phyloP scores from a whole-genome alignment of 352 stramenopile species.

The Phytophthora cajani region DNA sequence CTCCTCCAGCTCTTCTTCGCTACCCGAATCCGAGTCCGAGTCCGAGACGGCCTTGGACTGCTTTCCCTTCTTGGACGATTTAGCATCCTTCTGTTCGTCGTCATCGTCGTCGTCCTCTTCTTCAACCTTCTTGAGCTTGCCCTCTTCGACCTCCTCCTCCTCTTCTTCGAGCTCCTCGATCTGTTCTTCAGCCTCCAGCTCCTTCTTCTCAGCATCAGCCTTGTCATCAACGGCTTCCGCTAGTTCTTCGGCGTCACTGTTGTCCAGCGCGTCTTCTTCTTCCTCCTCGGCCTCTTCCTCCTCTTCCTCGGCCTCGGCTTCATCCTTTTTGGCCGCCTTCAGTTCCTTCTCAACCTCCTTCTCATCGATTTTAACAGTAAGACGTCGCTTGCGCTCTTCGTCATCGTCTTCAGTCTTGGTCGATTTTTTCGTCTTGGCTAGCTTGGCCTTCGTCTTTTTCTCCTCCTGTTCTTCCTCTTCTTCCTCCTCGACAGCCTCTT shows the following conservation, averaged over 20 bases:
- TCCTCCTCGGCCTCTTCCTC: conserved; percentile 36
- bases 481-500: conserved; percentile 8
- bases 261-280: conserved; percentile 29
- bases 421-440: no score
- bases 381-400: conserved; percentile 12
- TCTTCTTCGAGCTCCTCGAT: conserved; percentile 19
- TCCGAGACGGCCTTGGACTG: background rate
- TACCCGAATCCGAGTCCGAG: background rate
- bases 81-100: conserved; percentile 14
- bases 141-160: conserved; percentile 32
- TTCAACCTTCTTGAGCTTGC: conserved; percentile 28
- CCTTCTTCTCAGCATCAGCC: conserved; percentile 30
- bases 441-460: background rate
- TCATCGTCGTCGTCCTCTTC: conserved; percentile 18
- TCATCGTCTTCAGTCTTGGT: background rate
- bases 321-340: conserved; percentile 24
- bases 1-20: background rate
- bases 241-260: conserved; percentile 30
- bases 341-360: conserved; percentile 36
- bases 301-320: conserved; percentile 27
- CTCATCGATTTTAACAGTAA: conserved; percentile 25
- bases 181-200: conserved; percentile 30
- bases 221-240: conserved; percentile 24
- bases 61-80: conserved; percentile 1
- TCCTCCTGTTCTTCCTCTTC: conserved; percentile 13